Percentiles rank a stretch among this genome's conserved stretches.
Conservation (phyloP, 208 protist genomes). For the Sergeia podlipaevii region DNA sequence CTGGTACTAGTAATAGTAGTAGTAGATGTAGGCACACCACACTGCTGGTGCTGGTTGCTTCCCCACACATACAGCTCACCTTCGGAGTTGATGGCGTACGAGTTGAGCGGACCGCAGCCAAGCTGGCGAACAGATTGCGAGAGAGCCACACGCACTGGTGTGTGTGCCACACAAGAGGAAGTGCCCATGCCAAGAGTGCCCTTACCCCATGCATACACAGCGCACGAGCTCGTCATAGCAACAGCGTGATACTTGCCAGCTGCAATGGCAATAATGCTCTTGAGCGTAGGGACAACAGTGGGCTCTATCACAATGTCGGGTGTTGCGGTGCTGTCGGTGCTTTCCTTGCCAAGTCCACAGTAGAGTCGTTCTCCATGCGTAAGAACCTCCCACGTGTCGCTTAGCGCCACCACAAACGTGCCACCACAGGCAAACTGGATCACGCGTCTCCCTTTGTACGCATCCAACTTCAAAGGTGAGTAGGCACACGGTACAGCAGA, state of each 20-base stretch:
- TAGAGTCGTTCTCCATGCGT: constrained; percentile 53
- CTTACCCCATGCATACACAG: constrained; percentile 66
- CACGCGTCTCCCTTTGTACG: constrained; percentile 23
- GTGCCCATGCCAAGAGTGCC: constrained; percentile 29
- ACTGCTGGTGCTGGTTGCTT: constrained; percentile 46
- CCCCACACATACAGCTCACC: constrained; percentile 79
- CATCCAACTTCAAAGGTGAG: constrained; percentile 33
- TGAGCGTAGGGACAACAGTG: constrained; percentile 18
- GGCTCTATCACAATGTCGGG: constrained; percentile 10
- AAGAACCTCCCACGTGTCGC: constrained; percentile 43
- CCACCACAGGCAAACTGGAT: constrained; percentile 74
- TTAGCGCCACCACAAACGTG: constrained; percentile 60
- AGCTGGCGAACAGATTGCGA: constrained; percentile 43
- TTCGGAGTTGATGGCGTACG: constrained; percentile 57
- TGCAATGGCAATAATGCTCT: constrained; percentile 38
- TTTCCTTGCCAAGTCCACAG: constrained; percentile 29
- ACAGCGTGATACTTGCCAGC: constrained; percentile 64
- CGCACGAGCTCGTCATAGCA: constrained; percentile 40
- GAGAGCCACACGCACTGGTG: constrained; percentile 45
- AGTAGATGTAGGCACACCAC: constrained; percentile 21
- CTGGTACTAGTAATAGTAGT: background rate
- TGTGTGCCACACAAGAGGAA: constrained; percentile 6
- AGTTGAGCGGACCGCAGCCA: constrained; percentile 60
- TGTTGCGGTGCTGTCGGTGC: background rate
- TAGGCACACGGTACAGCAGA: constrained; percentile 14